Conservation (phyloP, 2,329 filamentous ascomycete genomes). For the Sporothrix pallida region DNA sequence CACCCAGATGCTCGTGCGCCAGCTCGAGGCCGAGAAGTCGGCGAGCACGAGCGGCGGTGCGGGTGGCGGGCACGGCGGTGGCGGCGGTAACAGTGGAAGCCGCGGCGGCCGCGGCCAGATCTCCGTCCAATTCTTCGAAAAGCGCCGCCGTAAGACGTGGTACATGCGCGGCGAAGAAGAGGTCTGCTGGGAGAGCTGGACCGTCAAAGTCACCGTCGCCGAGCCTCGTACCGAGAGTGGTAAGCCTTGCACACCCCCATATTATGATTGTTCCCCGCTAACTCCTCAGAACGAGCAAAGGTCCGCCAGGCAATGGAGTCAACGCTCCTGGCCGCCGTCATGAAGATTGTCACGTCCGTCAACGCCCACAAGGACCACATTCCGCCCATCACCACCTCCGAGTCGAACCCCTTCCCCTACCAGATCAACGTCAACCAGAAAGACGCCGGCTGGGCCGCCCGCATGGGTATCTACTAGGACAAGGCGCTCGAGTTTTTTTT, state of each 20-base stretch:
- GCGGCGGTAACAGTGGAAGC: slow-evolving; percentile 43
- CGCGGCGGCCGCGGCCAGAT: slow-evolving; percentile 73
- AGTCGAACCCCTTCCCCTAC: slow-evolving; percentile 93
- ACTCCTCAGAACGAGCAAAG: slow-evolving; percentile 86
- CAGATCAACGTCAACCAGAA: slow-evolving; percentile 89
- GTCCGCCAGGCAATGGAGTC: slow-evolving; percentile 90
- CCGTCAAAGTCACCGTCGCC: slow-evolving; percentile 88
- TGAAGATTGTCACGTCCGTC: slow-evolving; percentile 88
- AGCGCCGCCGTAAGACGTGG: slow-evolving; percentile 80
- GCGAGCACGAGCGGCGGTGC: slow-evolving; percentile 38
- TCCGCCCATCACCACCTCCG: slow-evolving; percentile 90
- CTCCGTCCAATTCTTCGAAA: slow-evolving; percentile 92
- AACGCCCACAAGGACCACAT: slow-evolving; percentile 95
- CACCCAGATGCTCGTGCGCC: slow-evolving; percentile 76
- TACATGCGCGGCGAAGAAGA: slow-evolving; percentile 83
- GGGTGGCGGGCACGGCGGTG: slow-evolving; percentile 50
- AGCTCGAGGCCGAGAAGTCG: slow-evolving; percentile 67
- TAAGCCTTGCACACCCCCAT: too few relatives aligned
- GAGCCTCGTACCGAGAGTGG: slow-evolving; percentile 87
- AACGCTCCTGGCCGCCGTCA: slow-evolving; percentile 81
- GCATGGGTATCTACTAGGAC: slow-evolving; percentile 74
- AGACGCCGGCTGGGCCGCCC: slow-evolving; percentile 70
- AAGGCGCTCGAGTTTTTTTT: background rate
- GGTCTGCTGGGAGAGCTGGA: slow-evolving; percentile 97
- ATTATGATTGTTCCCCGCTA: slow-evolving; percentile 3